phyloP scores from a whole-genome alignment of 495 filamentous ascomycete genomes.

The Polyplosphaeria fusca region DNA sequence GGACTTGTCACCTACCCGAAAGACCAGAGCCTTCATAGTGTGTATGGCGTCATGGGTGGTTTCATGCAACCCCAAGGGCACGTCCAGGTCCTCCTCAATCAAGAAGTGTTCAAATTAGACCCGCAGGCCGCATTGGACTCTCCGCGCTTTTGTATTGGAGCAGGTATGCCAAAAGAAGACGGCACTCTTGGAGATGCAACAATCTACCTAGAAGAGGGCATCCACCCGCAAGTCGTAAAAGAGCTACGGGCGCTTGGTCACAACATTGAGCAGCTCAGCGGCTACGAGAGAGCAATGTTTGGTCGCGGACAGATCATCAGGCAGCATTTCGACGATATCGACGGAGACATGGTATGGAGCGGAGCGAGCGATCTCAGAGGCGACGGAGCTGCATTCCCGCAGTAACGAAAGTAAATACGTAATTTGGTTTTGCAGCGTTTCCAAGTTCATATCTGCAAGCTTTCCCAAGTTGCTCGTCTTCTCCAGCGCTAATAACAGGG shows the following conservation, averaged over 20 bases:
- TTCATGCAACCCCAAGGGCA: slow-evolving; percentile 99
- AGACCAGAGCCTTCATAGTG: slow-evolving; percentile 70
- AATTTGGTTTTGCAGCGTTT: no score
- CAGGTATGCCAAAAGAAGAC: slow-evolving; percentile 56
- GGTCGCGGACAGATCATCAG: slow-evolving; percentile 89
- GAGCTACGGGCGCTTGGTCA: slow-evolving; percentile 72
- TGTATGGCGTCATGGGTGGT: slow-evolving; percentile 96
- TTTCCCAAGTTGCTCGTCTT: no score
- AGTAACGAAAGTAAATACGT: no score
- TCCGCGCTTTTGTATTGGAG: slow-evolving; percentile 79
- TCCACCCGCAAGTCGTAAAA: slow-evolving; percentile 61
- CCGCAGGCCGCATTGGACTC: slow-evolving; percentile 90
- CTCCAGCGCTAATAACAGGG: no score
- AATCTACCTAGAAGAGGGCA: slow-evolving; percentile 84
- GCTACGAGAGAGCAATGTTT: slow-evolving; percentile 69
- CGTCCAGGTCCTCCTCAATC: slow-evolving; percentile 89
- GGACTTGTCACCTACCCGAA: slow-evolving; percentile 75
- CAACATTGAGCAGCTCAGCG: slow-evolving; percentile 63
- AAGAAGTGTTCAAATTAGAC: slow-evolving; percentile 77
- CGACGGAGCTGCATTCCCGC: slow-evolving; percentile 77
- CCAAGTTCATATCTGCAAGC: no score
- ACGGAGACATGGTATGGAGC: slow-evolving; percentile 68
- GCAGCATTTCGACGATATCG: slow-evolving; percentile 68
- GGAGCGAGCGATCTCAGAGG: slow-evolving; percentile 86
- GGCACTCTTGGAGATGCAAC: slow-evolving; percentile 52